phyloP scores from a whole-genome alignment of 306 rosid genomes.

The Herpetospermum pedunculosum region DNA sequence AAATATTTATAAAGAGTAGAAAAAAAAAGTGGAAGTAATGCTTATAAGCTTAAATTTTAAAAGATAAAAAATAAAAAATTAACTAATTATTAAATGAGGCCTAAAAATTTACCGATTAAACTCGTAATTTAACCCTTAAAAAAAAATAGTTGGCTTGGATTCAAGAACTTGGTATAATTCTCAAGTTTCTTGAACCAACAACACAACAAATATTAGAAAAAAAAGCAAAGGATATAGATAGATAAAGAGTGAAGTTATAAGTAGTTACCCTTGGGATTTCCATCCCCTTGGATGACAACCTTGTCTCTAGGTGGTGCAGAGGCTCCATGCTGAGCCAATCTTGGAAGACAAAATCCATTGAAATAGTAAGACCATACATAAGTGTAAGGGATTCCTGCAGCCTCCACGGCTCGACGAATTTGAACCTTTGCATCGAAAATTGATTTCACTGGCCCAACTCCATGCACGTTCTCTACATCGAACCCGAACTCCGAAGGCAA shows the following conservation, averaged over 20 bases:
- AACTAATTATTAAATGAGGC: too few species aligned
- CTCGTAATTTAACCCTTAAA: too few species aligned
- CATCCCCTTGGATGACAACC: background rate
- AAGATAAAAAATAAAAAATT: too few species aligned
- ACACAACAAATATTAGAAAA: too few species aligned
- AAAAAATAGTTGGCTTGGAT: too few species aligned
- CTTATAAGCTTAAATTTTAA: too few species aligned
- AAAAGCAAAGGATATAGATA: background rate
- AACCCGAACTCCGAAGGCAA: background rate
- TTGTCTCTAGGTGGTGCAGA: background rate
- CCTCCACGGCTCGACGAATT: background rate
- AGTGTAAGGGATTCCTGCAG: background rate
- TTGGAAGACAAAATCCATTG: background rate
- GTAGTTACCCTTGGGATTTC: slow-evolving; percentile 5
- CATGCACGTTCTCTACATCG: background rate
- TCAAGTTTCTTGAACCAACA: too few species aligned
- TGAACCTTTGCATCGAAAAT: background rate
- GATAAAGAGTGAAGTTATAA: background rate
- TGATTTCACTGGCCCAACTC: background rate
- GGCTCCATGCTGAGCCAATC: background rate
- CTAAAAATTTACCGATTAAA: too few species aligned
- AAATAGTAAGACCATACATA: background rate
- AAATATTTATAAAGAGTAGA: too few species aligned
- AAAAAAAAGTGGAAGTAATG: too few species aligned
- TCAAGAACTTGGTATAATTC: too few species aligned